phyloP scores from a whole-genome alignment of 306 rosid genomes.

The Sesbania bispinosa region DNA sequence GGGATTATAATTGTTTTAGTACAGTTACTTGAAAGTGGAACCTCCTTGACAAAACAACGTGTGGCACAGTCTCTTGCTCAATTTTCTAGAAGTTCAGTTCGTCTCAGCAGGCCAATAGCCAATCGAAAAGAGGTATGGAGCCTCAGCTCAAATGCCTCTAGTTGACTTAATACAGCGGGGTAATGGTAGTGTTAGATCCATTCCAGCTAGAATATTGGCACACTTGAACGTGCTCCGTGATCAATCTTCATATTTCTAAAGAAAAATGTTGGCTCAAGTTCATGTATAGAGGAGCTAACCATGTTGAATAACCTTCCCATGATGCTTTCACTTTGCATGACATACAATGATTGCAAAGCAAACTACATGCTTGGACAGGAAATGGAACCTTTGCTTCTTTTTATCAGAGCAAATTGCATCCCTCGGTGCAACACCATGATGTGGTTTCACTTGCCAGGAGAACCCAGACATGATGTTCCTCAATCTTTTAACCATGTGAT shows the following conservation, averaged over 20 bases:
- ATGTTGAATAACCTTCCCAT: slow-evolving; percentile 21
- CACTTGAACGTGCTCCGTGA: slow-evolving; percentile 80
- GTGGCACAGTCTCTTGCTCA: slow-evolving; percentile 61
- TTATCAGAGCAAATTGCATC: neutral
- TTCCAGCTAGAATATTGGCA: slow-evolving; percentile 75
- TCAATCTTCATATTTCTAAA: slow-evolving; percentile 81
- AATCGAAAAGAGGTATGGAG: slow-evolving; percentile 59
- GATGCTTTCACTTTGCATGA: slow-evolving; percentile 15
- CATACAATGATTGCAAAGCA: neutral
- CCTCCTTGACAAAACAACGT: slow-evolving; percentile 57
- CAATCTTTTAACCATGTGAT: slow-evolving; percentile 24
- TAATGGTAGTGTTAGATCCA: slow-evolving; percentile 50
- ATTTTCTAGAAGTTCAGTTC: slow-evolving; percentile 54
- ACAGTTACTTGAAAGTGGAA: slow-evolving; percentile 61
- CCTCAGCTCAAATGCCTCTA: slow-evolving; percentile 66
- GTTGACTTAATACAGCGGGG: slow-evolving; percentile 83
- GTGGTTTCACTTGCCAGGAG: slow-evolving; percentile 24
- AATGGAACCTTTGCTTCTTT: neutral
- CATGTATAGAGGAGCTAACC: slow-evolving; percentile 22
- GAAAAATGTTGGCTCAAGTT: slow-evolving; percentile 25
- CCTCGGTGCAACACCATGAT: neutral
- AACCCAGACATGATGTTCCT: slow-evolving; percentile 23
- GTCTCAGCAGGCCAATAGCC: slow-evolving; percentile 43
- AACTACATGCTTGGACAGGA: slow-evolving; percentile 27
- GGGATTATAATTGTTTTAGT: slow-evolving; percentile 60